phyloP scores from a whole-genome alignment of 306 rosid genomes.

The Cucumis hystrix region DNA sequence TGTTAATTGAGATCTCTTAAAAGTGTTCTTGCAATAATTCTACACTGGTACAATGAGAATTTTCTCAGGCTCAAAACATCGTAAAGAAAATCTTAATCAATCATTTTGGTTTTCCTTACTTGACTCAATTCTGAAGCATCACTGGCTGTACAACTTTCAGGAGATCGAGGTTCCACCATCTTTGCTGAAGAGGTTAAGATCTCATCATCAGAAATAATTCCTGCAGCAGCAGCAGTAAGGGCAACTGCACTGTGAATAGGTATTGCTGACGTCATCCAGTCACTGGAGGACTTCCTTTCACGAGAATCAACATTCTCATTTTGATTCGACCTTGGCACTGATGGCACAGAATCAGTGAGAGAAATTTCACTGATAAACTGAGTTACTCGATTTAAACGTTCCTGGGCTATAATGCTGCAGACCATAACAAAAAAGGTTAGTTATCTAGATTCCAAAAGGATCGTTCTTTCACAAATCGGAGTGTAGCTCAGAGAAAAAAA shows the following conservation, averaged over 20 bases:
- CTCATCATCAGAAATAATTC: constrained; percentile 50
- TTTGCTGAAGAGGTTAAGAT: constrained; percentile 30
- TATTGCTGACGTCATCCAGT: constrained; percentile 79
- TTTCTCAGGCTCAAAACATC: constrained; percentile 24
- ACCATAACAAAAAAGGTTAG: constrained; percentile 27
- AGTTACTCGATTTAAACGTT: constrained; percentile 82
- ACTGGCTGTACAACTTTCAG: constrained; percentile 42
- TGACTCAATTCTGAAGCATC: constrained; percentile 56
- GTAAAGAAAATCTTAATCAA: constrained; percentile 20
- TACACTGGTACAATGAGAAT: neutral
- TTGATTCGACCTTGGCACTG: constrained; percentile 33
- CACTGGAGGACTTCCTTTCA: constrained; percentile 25
- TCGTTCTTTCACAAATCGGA: neutral
- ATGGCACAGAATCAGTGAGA: constrained; percentile 34
- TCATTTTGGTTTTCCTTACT: constrained; percentile 42
- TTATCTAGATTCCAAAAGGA: neutral
- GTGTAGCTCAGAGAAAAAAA: neutral
- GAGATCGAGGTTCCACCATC: constrained; percentile 50
- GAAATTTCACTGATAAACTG: constrained; percentile 50
- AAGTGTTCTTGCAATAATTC: neutral
- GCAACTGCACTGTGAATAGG: constrained; percentile 58
- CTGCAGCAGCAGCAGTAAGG: constrained; percentile 77
- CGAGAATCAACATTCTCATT: constrained; percentile 31
- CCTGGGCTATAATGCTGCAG: constrained; percentile 93
- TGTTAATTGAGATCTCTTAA: neutral